Percentiles rank a stretch among this genome's conserved stretches.
These are phyloP conservation scores for Dactylis glomerata DNA, from an alignment of 176 grass and related monocot species.

Conservation along the genomic window DNA sequence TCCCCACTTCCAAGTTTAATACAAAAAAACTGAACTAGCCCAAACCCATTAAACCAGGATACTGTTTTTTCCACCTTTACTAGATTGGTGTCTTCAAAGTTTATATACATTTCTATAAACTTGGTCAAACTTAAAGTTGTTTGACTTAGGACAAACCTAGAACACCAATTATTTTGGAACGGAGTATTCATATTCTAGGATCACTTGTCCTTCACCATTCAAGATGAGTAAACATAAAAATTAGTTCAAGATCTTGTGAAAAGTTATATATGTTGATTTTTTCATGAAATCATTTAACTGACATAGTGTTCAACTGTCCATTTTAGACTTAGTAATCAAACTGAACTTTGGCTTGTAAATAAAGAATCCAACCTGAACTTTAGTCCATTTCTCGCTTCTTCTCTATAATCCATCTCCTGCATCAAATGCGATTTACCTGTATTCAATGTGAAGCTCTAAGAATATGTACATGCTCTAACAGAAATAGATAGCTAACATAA, in stretches of 20 bases:
- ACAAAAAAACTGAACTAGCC: too few relatives aligned
- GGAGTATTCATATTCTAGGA: background rate
- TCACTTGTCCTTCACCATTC: background rate
- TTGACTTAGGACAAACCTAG: too few relatives aligned
- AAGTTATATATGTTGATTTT: background rate
- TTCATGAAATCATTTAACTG: background rate
- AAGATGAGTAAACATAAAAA: background rate
- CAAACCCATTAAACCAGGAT: too few relatives aligned
- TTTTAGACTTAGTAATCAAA: slow-evolving; percentile 12
- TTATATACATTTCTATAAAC: too few relatives aligned
- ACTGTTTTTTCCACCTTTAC: too few relatives aligned
- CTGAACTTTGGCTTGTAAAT: slow-evolving; percentile 6
- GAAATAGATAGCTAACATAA: background rate
- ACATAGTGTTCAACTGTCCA: background rate
- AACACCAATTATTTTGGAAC: too few relatives aligned
- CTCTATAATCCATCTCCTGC: slow-evolving; percentile 99
- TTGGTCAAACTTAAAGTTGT: too few relatives aligned
- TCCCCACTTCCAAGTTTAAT: too few relatives aligned
- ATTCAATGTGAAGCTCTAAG: slow-evolving; percentile 98
- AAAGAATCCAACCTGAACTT: slow-evolving; percentile 80
- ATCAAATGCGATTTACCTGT: slow-evolving; percentile 99
- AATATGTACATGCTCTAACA: slow-evolving; percentile 42
- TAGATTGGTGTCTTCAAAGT: too few relatives aligned
- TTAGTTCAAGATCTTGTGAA: background rate
- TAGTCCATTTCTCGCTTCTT: slow-evolving; percentile 91